phyloP scores from a whole-genome alignment of 805 yeast species.

The Naumovozyma dairenensis region DNA sequence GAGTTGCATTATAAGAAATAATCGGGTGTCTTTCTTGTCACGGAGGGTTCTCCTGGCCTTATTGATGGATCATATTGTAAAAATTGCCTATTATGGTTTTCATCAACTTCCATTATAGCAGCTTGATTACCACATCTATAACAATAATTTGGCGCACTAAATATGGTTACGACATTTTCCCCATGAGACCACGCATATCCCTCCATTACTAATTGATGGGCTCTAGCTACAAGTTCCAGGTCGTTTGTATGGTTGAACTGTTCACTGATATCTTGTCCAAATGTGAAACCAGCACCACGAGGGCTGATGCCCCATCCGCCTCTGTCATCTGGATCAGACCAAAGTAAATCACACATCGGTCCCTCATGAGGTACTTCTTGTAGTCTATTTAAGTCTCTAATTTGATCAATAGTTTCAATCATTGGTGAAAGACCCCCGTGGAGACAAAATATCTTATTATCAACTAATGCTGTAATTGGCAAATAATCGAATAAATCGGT shows the following conservation, averaged over 20 bases:
- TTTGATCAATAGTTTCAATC: conserved; percentile 85
- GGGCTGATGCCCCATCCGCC: conserved; percentile 97
- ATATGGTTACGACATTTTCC: conserved; percentile 83
- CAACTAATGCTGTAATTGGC: conserved; percentile 86
- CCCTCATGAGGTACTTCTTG: conserved; percentile 97
- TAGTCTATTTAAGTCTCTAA: conserved; percentile 74
- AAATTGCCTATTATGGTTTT: conserved; percentile 77
- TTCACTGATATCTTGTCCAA: conserved; percentile 86
- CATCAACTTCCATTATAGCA: conserved; percentile 94
- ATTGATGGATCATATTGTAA: conserved; percentile 91
- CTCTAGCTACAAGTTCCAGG: conserved; percentile 74
- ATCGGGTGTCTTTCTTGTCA: conserved; percentile 93
- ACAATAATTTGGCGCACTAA: conserved; percentile 90
- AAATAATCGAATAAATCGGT: conserved; percentile 84
- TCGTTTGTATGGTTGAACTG: conserved; percentile 85
- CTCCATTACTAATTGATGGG: conserved; percentile 93
- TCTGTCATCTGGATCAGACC: conserved; percentile 95
- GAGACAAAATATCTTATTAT: conserved; percentile 76
- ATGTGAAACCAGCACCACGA: conserved; percentile 95
- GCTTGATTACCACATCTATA: conserved; percentile 96
- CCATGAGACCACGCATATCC: conserved; percentile 91
- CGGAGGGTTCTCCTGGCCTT: conserved; percentile 94
- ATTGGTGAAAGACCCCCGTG: conserved; percentile 92
- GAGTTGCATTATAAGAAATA: conserved; percentile 71
- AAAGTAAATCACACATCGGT: conserved; percentile 87